Base-by-base conservation (phyloP, 164 flowering plant species). In the Warburgia ugandensis region DNA sequence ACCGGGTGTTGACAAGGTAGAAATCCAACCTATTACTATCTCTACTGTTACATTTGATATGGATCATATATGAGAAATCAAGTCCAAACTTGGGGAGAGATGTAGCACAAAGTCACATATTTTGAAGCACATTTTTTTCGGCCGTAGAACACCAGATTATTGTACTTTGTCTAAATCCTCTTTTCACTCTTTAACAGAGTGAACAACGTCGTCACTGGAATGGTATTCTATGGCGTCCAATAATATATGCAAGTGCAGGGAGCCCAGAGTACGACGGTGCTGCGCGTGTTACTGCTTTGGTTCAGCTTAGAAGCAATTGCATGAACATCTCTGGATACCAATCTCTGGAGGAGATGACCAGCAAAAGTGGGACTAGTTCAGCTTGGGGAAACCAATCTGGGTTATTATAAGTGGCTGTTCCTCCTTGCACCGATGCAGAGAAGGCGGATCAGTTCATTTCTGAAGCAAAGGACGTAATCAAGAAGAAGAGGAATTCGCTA, bases 261-360 rank as follows among this genome's bases (percentile, higher is more conserved):
- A 16, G 54, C 0, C 51, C 48, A 9, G 29, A 9, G 3, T 32
- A 65, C 5, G 45, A 59, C 16, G 60, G 50, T 0, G 52, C 56
- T 0, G 44, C 70, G 21, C 13, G 45, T 12, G 55, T 72, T 0
- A 80, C 83, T 0, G 76, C 86, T 20, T 6, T 78, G 45, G 83
- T 80, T 50, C 22, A 80, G 55, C 69, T 84, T 16, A 84, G 72
- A 60, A 78, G 81, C 0, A 75, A 86, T n/a, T n/a, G n/a, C n/a
- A n/a, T n/a, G 45, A 48, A 14, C 7, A 33, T 73, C 50, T 44
- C 21, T 14, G 62, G 58, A 0, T 78, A 77, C 54, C 63, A 65
- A 36, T 45, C 80, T 2, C 29, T 75, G 3, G 6, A 63, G 40
- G 82, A 80, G 44, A 84, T 84, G 84, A 23, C 42, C 0, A n/a